phyloP scores from a whole-genome alignment of 129 eudicot genomes.

The Centella asiatica region DNA sequence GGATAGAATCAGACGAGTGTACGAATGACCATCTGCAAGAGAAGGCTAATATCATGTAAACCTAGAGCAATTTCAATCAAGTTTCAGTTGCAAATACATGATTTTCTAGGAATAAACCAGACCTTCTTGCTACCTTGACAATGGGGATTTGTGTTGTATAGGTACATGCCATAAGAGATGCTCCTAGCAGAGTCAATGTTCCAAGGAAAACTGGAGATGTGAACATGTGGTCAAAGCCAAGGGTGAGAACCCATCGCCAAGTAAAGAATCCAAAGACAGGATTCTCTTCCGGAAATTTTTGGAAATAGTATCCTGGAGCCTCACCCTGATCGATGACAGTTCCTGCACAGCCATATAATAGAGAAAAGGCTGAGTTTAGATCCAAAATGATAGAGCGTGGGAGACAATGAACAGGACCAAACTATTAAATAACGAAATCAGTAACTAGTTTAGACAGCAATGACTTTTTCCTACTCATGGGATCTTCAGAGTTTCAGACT shows the following conservation, averaged over 20 bases:
- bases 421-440: neutral
- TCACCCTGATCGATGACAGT: constrained; percentile 86
- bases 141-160: constrained; percentile 91
- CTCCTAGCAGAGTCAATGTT: constrained; percentile 59
- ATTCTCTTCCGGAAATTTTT: constrained; percentile 77
- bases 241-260: constrained; percentile 91
- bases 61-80: neutral
- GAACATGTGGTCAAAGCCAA: constrained; percentile 91
- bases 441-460: neutral
- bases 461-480: neutral
- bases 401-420: neutral
- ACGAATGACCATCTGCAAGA: constrained; percentile 78
- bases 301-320: constrained; percentile 66
- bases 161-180: constrained; percentile 96
- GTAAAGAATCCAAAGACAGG: constrained; percentile 74
- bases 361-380: neutral
- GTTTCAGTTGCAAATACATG: neutral
- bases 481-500: neutral
- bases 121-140: constrained; percentile 97
- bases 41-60: neutral
- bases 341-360: constrained; percentile 32
- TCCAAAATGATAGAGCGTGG: neutral
- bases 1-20: constrained; percentile 58
- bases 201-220: constrained; percentile 89
- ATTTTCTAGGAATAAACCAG: constrained; percentile 12